These are phyloP conservation scores for Penicillium goetzii DNA, from an alignment of 495 filamentous ascomycete species.

Conservation along the genomic window DNA sequence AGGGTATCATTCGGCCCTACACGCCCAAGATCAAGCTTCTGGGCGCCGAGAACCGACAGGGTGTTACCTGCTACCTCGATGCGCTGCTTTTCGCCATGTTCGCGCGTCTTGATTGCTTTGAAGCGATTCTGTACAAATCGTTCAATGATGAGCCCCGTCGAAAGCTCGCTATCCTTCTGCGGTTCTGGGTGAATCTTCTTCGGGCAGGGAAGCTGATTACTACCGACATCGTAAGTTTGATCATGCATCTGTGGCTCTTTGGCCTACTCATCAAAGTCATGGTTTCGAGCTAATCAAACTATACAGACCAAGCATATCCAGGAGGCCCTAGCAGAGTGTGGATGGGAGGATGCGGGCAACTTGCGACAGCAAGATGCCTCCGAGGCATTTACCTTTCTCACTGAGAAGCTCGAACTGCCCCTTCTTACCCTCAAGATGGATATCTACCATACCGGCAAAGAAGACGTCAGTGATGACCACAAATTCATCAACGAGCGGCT, in stretches of 20 bases:
- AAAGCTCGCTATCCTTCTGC: slow-evolving; percentile 71
- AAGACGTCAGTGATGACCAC: slow-evolving; percentile 83
- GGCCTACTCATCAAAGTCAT: neutral
- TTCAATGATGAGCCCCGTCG: slow-evolving; percentile 68
- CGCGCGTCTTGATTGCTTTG: slow-evolving; percentile 83
- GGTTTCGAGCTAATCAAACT: slow-evolving; percentile 34
- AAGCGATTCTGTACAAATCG: slow-evolving; percentile 79
- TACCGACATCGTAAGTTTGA: slow-evolving; percentile 74
- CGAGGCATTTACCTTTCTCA: slow-evolving; percentile 94
- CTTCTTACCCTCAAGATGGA: slow-evolving; percentile 92
- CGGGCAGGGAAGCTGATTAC: slow-evolving; percentile 83
- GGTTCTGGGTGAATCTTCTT: slow-evolving; percentile 92
- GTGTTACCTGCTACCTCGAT: slow-evolving; percentile 90
- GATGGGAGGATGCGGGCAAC: slow-evolving; percentile 81
- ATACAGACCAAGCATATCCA: slow-evolving; percentile 79
- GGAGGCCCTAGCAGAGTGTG: slow-evolving; percentile 80
- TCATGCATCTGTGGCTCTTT: neutral
- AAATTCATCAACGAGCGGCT: slow-evolving; percentile 90
- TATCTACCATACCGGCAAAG: slow-evolving; percentile 86
- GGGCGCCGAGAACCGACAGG: slow-evolving; percentile 83
- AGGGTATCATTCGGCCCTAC: slow-evolving; percentile 77
- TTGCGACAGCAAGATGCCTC: slow-evolving; percentile 89
- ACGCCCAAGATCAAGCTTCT: slow-evolving; percentile 70
- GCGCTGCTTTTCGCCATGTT: slow-evolving; percentile 98
- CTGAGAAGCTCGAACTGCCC: slow-evolving; percentile 82